phyloP scores from a whole-genome alignment of 768 basidiomycete genomes.

The Mycena rosella region DNA sequence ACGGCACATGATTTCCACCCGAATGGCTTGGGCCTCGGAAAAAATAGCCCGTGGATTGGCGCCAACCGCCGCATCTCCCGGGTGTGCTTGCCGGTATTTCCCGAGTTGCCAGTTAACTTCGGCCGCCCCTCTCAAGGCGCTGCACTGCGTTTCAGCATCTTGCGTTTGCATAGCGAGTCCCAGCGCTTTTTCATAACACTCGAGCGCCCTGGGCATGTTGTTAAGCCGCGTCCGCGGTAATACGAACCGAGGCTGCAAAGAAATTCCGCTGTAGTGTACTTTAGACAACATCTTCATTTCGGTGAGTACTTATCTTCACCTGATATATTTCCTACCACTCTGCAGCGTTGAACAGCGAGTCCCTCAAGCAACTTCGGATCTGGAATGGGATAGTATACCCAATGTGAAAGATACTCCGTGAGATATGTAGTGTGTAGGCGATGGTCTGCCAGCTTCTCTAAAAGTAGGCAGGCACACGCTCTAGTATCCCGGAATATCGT shows the following conservation, averaged over 20 bases:
- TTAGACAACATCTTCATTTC: not conserved
- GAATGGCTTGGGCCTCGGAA: constrained; percentile 14
- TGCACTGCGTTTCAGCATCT: constrained; percentile 8
- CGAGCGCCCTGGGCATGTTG: constrained; percentile 17
- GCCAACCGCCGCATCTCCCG: constrained; percentile 20
- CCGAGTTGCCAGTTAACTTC: constrained; percentile 22
- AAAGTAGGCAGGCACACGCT: constrained; percentile 9
- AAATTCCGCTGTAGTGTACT: not conserved
- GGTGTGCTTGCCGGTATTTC: constrained; percentile 16
- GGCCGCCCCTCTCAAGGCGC: constrained; percentile 8
- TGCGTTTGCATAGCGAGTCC: not conserved
- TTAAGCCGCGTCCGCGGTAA: constrained; percentile 18
- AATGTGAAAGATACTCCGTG: not conserved
- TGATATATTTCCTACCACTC: constrained; percentile 3
- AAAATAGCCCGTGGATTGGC: constrained; percentile 21
- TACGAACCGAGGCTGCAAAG: constrained; percentile 8
- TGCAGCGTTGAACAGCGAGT: constrained; percentile 7
- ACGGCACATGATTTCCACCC: constrained; percentile 12
- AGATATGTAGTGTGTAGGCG: constrained; percentile 10
- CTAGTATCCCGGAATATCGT: constrained; percentile 9
- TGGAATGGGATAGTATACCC: constrained; percentile 21
- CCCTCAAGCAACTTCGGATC: constrained; percentile 5
- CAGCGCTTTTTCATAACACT: constrained; percentile 12
- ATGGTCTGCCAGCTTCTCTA: constrained; percentile 11
- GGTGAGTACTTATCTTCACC: constrained; percentile 21